Evolutionary conservation across 371 early-diverging fungal species (phyloP), one percentile per base, ranked within the genome.

Genomic region (Rhizomucor pusillus): DNA sequence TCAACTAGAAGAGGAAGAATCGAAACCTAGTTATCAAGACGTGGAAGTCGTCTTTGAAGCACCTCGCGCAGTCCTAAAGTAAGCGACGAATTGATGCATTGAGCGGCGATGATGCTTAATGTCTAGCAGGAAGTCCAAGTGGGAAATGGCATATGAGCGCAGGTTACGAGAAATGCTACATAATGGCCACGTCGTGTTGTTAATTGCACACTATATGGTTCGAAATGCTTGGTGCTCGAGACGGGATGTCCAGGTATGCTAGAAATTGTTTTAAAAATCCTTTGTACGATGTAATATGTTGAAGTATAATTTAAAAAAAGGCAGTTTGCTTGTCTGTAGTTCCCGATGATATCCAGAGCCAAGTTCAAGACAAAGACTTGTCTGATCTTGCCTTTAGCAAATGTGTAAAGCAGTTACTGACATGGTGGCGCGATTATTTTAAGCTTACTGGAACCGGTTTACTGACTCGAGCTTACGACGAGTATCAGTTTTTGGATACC

Each of bases 341-440:
- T 3, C 77, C 77, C 4, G 57, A 67, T 1, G 47, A 73, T 62
- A 54, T 63, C 23, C 66, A 56, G 49, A 41, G 35, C 0, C 43
- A 62, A 40, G 44, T 60, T 16, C 14, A 33, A 12, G 43, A 57
- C 39, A 20, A 49, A 19, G 44, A 63, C 13, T 36, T 13, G n/a
- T 54, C 50, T 22, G 57, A 70, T n/a, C 37, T 46, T 4, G 47
- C 47, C 2, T 52, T 69, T 23, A 43, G 54, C 5, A 57, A 37
- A 14, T 57, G 62, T 0, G 33, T 85, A 18, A 73, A 83, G 43
- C 67, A 69, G n/a, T 35, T 87, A 5, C 64, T 82, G 18, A 65
- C 56, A 4, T 85, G 85, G 85, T 85, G 85, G 85, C 57, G 59
- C 25, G 66, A 66, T 6, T 79, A 69, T 16, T 82, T 85, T 66